Evolutionary conservation across 2,329 filamentous ascomycete species (phyloP).

Genomic region (Rutstroemia sydowiana): DNA sequence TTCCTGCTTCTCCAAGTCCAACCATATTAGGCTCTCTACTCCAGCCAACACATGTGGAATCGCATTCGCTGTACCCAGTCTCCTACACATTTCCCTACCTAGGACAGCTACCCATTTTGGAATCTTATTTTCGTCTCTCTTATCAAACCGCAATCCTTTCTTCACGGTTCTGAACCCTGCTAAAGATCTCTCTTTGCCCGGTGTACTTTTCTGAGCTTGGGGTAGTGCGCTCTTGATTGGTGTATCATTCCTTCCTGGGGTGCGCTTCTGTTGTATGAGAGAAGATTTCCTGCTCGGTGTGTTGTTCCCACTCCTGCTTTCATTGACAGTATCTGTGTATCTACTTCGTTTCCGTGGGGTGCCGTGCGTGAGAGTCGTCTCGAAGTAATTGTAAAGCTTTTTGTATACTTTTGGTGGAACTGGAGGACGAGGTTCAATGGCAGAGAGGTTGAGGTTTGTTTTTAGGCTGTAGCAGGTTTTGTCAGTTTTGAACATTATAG

Average conservation of each 20-base stretch:
- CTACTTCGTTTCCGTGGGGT: conserved; percentile 12
- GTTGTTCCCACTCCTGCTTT: background rate
- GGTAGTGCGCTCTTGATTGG: conserved; percentile 2
- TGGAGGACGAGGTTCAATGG: conserved; percentile 67
- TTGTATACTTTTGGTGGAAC: conserved; percentile 76
- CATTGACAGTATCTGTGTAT: background rate
- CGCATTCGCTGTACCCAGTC: conserved; percentile 52
- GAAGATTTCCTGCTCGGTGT: conserved; percentile 18
- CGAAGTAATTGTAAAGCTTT: conserved; percentile 73
- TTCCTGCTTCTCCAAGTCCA: conserved; percentile 15
- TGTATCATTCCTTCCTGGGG: conserved; percentile 4
- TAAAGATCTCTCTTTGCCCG: conserved; percentile 40
- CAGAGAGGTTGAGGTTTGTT: conserved; percentile 66
- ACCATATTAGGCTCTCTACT: conserved; percentile 44
- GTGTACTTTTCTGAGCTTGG: conserved; percentile 31
- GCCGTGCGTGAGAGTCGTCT: conserved; percentile 54
- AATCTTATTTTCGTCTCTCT: conserved; percentile 26
- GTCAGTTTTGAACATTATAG: conserved; percentile 7
- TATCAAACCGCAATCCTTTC: conserved; percentile 17
- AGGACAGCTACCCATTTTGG: conserved; percentile 64
- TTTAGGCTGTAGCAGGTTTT: conserved; percentile 54
- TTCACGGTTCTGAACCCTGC: conserved; percentile 31
- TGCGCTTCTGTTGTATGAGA: conserved; percentile 11
- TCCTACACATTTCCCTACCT: conserved; percentile 57
- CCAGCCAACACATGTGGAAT: conserved; percentile 70